A percentile compares a stretch with the other conserved stretches of the same genome.
Conservation (phyloP, 2,329 filamentous ascomycete genomes). For the Phyllosticta citriasiana region DNA sequence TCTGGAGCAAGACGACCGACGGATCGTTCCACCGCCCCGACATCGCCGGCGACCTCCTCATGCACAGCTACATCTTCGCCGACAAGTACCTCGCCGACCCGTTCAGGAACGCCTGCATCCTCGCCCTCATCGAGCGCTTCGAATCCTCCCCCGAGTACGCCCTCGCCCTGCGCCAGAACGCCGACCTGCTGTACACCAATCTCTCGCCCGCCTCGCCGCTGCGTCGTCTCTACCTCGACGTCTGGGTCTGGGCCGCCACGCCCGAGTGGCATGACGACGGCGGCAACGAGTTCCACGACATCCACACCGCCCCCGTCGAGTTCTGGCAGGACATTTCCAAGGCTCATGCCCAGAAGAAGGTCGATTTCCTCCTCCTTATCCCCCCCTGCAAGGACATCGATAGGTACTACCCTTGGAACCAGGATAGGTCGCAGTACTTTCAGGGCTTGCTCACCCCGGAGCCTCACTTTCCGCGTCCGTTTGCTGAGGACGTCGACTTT, state of each 20-base stretch:
- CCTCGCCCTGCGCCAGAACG: neutral
- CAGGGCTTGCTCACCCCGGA: neutral
- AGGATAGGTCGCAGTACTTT: neutral
- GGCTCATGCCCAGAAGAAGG: neutral
- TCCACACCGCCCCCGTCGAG: neutral
- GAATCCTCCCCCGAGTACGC: conserved; percentile 1
- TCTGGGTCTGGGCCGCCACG: neutral
- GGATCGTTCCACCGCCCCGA: neutral
- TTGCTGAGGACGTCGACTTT: neutral
- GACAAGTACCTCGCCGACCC: conserved; percentile 15
- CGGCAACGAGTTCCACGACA: neutral
- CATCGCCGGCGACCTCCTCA: neutral
- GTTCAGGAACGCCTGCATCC: conserved; percentile 18
- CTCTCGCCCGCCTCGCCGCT: neutral
- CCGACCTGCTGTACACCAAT: neutral
- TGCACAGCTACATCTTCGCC: conserved; percentile 17
- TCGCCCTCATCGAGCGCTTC: conserved; percentile 12
- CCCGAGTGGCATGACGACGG: neutral
- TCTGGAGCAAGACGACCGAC: neutral
- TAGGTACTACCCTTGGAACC: neutral
- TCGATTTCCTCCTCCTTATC: neutral
- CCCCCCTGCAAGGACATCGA: neutral
- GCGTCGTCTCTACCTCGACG: neutral
- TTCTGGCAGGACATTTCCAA: neutral
- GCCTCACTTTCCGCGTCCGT: neutral